Evolutionary conservation across 305 asterid species (phyloP).

Genomic region (Fraxinus sp.): DNA sequence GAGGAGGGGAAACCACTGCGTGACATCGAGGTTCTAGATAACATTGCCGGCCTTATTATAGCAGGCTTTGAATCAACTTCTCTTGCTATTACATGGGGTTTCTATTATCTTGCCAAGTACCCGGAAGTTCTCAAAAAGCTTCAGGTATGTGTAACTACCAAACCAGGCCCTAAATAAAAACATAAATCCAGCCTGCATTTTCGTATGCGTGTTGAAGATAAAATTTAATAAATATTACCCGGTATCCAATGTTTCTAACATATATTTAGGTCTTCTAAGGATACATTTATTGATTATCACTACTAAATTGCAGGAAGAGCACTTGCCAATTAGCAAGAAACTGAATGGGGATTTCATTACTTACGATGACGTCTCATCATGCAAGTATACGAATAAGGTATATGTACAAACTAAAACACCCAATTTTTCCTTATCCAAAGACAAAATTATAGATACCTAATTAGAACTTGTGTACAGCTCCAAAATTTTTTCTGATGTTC

Average conservation of each 20-base stretch:
- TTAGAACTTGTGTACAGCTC: background rate
- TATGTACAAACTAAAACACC: background rate
- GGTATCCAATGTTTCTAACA: background rate
- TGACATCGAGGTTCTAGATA: constrained; percentile 54
- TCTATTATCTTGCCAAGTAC: constrained; percentile 49
- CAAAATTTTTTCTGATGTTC: background rate
- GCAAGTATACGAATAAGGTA: constrained; percentile 50
- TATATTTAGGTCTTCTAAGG: background rate
- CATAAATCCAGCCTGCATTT: background rate
- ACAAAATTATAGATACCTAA: background rate
- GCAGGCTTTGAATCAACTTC: constrained; percentile 51
- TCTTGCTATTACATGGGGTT: constrained; percentile 49
- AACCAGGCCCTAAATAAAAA: background rate
- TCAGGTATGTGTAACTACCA: constrained; percentile 29
- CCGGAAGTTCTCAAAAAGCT: constrained; percentile 46
- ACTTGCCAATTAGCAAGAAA: constrained; percentile 32
- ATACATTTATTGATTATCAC: background rate
- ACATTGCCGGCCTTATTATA: constrained; percentile 41
- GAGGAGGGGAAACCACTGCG: constrained; percentile 42
- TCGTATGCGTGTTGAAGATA: background rate
- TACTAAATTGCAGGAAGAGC: constrained; percentile 39
- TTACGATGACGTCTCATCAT: constrained; percentile 40
- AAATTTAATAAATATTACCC: background rate
- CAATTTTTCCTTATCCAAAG: background rate
- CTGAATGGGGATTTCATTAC: constrained; percentile 37